Evolutionary conservation across 208 protist genomes (phyloP).

Genomic region (Acanthamoeba healyi): DNA sequence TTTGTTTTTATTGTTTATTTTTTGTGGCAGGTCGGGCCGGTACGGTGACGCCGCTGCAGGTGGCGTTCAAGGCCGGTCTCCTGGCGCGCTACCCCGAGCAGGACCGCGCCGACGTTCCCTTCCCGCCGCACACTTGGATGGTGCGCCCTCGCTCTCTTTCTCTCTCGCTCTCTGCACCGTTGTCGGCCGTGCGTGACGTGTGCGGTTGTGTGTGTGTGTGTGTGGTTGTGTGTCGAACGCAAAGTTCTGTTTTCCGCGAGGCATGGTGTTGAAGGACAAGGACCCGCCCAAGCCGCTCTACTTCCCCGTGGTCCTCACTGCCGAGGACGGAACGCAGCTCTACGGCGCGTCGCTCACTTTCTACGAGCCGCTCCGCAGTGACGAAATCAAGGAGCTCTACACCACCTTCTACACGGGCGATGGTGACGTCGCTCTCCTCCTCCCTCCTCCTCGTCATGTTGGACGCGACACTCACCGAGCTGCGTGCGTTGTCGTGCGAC

Average conservation of each 20-base stretch:
- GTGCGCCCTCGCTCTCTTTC: not conserved
- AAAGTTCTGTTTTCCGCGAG: conserved; percentile 47
- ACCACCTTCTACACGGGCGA: not conserved
- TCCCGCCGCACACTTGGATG: conserved; percentile 55
- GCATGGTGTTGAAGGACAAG: conserved; percentile 21
- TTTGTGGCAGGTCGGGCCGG: not conserved
- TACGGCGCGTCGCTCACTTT: conserved; percentile 61
- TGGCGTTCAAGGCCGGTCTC: conserved; percentile 39
- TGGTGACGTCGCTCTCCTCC: too few relatives aligned
- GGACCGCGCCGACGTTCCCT: not conserved
- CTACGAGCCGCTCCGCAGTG: not conserved
- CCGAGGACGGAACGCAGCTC: conserved; percentile 44
- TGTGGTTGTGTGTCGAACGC: not conserved
- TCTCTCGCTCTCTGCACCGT: not conserved
- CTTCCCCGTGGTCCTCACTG: conserved; percentile 56
- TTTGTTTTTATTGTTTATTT: not conserved
- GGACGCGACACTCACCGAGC: too few relatives aligned
- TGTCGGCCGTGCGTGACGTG: not conserved
- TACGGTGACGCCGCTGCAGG: not conserved
- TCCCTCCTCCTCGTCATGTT: too few relatives aligned
- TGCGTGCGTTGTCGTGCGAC: too few relatives aligned
- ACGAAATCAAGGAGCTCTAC: conserved; percentile 28
- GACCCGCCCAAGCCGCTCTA: conserved; percentile 29
- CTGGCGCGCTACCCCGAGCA: conserved; percentile 52
- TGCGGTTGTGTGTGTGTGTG: not conserved